Evolutionary conservation across 148 eudicot species (phyloP).

Genomic region (Vaccinium darrowii): DNA sequence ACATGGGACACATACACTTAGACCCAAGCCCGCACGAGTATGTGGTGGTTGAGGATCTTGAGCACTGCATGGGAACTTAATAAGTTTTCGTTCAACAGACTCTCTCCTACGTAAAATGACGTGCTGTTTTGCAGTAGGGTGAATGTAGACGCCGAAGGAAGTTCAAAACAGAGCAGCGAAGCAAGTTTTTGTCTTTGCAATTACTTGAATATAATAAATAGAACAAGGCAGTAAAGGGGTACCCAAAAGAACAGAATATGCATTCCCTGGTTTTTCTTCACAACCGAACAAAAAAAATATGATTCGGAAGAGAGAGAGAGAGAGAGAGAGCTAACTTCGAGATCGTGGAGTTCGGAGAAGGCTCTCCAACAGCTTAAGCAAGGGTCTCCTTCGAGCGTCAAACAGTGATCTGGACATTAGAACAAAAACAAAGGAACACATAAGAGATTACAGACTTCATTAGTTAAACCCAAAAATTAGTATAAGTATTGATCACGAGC

Average conservation of each 20-base stretch:
- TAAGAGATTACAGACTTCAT: not conserved
- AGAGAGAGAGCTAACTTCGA: not conserved
- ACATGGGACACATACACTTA: not conserved
- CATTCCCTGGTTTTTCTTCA: too few species aligned
- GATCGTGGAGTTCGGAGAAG: not conserved
- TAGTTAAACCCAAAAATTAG: too few species aligned
- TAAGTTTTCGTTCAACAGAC: not conserved
- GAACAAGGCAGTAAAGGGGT: not conserved
- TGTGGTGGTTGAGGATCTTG: not conserved
- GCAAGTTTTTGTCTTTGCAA: not conserved
- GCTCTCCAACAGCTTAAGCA: constrained; percentile 2
- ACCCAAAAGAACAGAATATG: not conserved
- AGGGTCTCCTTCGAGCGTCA: constrained; percentile 1
- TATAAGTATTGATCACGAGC: too few species aligned
- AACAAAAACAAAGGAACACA: not conserved
- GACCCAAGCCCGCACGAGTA: not conserved
- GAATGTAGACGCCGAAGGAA: not conserved
- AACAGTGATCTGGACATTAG: not conserved
- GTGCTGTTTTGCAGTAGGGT: not conserved
- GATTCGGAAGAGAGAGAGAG: not conserved
- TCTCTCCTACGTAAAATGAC: not conserved
- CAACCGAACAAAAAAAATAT: not conserved
- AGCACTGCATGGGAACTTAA: not conserved
- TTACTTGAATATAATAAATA: not conserved
- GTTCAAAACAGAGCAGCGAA: not conserved